Conservation (phyloP, 208 protist species). For the Wallacemonas collosoma region DNA sequence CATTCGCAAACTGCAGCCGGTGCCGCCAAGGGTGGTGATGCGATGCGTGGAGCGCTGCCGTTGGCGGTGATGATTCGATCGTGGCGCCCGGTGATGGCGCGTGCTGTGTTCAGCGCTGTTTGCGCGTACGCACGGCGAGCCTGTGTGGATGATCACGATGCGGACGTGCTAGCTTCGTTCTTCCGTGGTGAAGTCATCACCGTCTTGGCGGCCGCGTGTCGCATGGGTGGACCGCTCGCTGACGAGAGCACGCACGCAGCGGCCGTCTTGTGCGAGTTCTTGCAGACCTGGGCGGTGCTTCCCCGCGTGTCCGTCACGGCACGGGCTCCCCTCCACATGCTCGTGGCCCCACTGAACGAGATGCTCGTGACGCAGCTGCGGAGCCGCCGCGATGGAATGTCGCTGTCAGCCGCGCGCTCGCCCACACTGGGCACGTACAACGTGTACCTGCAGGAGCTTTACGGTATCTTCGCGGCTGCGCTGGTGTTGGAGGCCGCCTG, state of each 20-base stretch:
- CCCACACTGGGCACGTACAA: slow-evolving; percentile 61
- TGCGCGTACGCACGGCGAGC: background rate
- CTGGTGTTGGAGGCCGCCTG: slow-evolving; percentile 68
- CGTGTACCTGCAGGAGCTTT: slow-evolving; percentile 57
- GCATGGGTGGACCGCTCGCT: slow-evolving; percentile 9
- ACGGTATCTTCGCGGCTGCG: slow-evolving; percentile 59
- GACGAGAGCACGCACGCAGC: slow-evolving; percentile 40
- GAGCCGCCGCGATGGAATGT: slow-evolving; percentile 16
- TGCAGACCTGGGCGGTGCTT: slow-evolving; percentile 68
- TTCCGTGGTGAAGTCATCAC: slow-evolving; percentile 23
- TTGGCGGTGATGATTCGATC: slow-evolving; percentile 27
- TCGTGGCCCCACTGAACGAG: slow-evolving; percentile 72
- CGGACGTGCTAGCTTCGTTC: slow-evolving; percentile 26
- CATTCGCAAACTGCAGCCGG: background rate
- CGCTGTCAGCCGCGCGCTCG: slow-evolving; percentile 36
- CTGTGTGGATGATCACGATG: slow-evolving; percentile 9
- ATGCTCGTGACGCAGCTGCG: slow-evolving; percentile 51
- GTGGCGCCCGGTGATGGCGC: slow-evolving; percentile 30
- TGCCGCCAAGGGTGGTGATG: slow-evolving; percentile 16
- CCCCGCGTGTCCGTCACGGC: slow-evolving; percentile 56
- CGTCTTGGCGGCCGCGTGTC: background rate
- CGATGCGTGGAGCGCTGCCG: slow-evolving; percentile 5
- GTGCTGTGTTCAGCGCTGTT: slow-evolving; percentile 12
- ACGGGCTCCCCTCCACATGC: slow-evolving; percentile 67
- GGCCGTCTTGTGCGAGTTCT: slow-evolving; percentile 48